phyloP scores from a whole-genome alignment of 176 grass and related monocot species.

The Miscanthus lutarioriparius region DNA sequence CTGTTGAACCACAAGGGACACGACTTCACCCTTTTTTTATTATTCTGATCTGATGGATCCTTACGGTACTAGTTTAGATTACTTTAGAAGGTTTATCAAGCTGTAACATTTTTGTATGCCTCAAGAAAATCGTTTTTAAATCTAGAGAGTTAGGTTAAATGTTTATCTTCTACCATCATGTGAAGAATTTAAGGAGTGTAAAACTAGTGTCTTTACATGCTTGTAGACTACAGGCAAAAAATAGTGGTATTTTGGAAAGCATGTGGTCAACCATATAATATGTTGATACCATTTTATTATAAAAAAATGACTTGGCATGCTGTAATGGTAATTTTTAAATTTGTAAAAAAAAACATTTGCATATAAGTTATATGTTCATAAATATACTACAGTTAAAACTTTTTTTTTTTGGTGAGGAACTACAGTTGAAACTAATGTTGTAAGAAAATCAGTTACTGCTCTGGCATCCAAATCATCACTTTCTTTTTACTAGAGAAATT shows the following conservation, averaged over 20 bases:
- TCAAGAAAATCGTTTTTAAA: background rate
- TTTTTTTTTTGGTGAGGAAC: too few relatives aligned
- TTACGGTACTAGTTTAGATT: background rate
- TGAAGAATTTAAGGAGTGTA: background rate
- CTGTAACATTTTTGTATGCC: background rate
- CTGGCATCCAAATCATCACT: background rate
- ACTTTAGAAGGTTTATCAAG: slow-evolving; percentile 7
- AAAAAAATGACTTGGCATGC: background rate
- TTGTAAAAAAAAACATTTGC: background rate
- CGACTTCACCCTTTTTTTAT: slow-evolving; percentile 1
- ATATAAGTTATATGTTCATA: background rate
- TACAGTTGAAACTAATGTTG: background rate
- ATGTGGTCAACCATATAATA: background rate
- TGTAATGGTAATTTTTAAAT: background rate
- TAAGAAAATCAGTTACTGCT: background rate
- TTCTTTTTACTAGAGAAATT: background rate
- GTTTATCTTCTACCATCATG: background rate
- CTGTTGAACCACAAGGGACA: slow-evolving; percentile 10
- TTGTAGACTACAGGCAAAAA: background rate
- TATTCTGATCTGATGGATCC: background rate
- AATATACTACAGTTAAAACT: background rate
- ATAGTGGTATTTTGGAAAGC: background rate
- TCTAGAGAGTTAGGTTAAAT: slow-evolving; percentile 2
- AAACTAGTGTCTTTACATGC: background rate
- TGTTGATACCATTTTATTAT: background rate